Conservation (phyloP, 768 basidiomycete species). For the Lactifluus pinguis region DNA sequence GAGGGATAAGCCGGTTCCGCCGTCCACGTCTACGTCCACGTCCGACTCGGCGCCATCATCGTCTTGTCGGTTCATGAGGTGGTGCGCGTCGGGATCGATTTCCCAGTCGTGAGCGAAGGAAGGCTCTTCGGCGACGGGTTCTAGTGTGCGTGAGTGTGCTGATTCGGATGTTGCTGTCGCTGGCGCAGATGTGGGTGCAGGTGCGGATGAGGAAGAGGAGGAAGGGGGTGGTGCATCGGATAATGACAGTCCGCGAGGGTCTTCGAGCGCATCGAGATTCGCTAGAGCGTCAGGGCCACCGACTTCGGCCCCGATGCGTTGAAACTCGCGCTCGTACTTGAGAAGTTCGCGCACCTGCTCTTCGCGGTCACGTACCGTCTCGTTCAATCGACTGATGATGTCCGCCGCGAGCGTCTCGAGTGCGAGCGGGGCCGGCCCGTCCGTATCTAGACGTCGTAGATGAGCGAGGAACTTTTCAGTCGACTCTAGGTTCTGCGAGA, state of each 20-base stretch:
- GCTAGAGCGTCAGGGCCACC: slow-evolving; percentile 68
- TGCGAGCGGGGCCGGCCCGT: slow-evolving; percentile 26
- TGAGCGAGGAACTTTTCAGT: slow-evolving; percentile 71
- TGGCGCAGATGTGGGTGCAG: slow-evolving; percentile 22
- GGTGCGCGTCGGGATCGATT: slow-evolving; percentile 42
- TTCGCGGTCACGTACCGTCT: slow-evolving; percentile 68
- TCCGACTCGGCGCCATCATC: slow-evolving; percentile 1
- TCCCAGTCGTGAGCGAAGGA: slow-evolving; percentile 46
- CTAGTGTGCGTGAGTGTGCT: slow-evolving; percentile 13
- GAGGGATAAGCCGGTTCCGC: slow-evolving; percentile 38
- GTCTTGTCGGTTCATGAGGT: slow-evolving; percentile 23
- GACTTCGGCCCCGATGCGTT: slow-evolving; percentile 66
- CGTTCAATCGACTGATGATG: slow-evolving; percentile 69
- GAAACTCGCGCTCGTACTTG: slow-evolving; percentile 72
- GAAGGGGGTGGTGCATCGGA: slow-evolving; percentile 29
- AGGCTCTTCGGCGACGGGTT: slow-evolving; percentile 27
- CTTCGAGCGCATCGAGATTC: slow-evolving; percentile 53
- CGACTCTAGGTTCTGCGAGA: slow-evolving; percentile 64
- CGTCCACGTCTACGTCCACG: slow-evolving; percentile 29
- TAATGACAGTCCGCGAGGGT: slow-evolving; percentile 36
- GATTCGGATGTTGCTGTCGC: background rate
- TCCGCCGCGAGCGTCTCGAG: slow-evolving; percentile 68
- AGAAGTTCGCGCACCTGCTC: slow-evolving; percentile 70
- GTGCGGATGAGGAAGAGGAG: slow-evolving; percentile 3
- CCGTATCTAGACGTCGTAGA: slow-evolving; percentile 59